phyloP scores from a whole-genome alignment of 495 filamentous ascomycete species.

The Daldinia vernicosa region DNA sequence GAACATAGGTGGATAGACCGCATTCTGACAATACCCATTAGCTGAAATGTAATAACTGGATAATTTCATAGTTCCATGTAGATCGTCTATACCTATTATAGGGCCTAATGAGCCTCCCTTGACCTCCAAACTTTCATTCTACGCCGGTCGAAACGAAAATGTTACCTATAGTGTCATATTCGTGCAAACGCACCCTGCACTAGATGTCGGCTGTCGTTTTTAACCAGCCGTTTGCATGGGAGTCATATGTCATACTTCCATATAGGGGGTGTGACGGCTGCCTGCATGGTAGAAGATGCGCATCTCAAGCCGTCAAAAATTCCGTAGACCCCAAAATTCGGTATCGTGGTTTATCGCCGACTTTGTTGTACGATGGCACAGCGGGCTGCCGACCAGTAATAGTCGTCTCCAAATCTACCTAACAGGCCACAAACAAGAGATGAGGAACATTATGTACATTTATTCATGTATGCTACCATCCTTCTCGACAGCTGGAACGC shows the following conservation, averaged over 20 bases:
- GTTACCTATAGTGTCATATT: background rate
- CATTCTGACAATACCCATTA: background rate
- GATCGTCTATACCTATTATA: background rate
- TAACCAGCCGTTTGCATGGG: constrained; percentile 11
- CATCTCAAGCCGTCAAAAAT: background rate
- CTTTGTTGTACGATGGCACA: constrained; percentile 2
- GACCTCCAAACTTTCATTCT: background rate
- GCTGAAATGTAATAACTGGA: background rate
- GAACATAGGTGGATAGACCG: too few species aligned
- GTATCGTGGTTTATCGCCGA: constrained; percentile 11
- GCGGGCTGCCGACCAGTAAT: constrained; percentile 19
- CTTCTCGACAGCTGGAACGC: constrained; percentile 3
- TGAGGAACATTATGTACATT: constrained; percentile 9
- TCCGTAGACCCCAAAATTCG: constrained; percentile 1
- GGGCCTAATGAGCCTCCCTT: background rate
- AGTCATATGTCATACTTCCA: constrained; percentile 11
- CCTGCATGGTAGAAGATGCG: constrained; percentile 8
- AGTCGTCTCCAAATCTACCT: constrained; percentile 12
- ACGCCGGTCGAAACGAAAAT: background rate
- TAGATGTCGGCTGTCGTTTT: background rate
- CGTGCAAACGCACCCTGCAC: background rate
- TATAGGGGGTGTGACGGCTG: constrained; percentile 4
- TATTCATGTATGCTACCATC: constrained; percentile 23
- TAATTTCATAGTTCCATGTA: background rate
- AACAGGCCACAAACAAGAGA: constrained; percentile 10